phyloP scores from a whole-genome alignment of 345 rosid genomes.

The Psidium friedrichsthalianum region DNA sequence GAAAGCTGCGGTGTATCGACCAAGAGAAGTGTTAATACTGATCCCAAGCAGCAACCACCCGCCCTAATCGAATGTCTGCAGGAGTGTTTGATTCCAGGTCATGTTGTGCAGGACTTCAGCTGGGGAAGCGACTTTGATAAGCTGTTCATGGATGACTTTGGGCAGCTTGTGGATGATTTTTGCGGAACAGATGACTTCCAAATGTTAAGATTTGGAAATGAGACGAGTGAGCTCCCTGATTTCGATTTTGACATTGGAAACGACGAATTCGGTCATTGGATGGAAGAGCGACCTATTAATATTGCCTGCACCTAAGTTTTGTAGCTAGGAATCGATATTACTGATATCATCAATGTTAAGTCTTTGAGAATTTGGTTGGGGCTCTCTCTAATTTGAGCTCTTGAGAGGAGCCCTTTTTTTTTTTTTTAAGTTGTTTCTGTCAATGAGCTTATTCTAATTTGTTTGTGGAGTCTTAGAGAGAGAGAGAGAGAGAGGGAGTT shows the following conservation, averaged over 20 bases:
- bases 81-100: conserved; percentile 18
- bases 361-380: not conserved
- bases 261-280: conserved; percentile 23
- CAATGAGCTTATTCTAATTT: not conserved
- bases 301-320: conserved; percentile 78
- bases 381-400: not conserved
- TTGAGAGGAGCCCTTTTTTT: not conserved
- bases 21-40: conserved; percentile 1
- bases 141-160: conserved; percentile 44
- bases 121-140: conserved; percentile 31
- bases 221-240: conserved; percentile 67
- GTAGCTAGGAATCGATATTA: conserved; percentile 37
- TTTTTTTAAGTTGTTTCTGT: not conserved
- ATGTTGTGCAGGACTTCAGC: conserved; percentile 30
- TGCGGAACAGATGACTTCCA: conserved; percentile 46
- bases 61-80: conserved; percentile 11
- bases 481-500: not conserved
- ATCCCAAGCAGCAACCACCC: conserved; percentile 33
- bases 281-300: conserved; percentile 15
- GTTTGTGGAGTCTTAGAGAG: not conserved
- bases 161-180: conserved; percentile 32
- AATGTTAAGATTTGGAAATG: conserved; percentile 34
- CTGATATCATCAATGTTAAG: not conserved
- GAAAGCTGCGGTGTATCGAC: not conserved
- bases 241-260: conserved; percentile 43